Evolutionary conservation across 805 yeast species (phyloP), one percentile per base, ranked within the genome.

Genomic region (Yarrowia deformans): DNA sequence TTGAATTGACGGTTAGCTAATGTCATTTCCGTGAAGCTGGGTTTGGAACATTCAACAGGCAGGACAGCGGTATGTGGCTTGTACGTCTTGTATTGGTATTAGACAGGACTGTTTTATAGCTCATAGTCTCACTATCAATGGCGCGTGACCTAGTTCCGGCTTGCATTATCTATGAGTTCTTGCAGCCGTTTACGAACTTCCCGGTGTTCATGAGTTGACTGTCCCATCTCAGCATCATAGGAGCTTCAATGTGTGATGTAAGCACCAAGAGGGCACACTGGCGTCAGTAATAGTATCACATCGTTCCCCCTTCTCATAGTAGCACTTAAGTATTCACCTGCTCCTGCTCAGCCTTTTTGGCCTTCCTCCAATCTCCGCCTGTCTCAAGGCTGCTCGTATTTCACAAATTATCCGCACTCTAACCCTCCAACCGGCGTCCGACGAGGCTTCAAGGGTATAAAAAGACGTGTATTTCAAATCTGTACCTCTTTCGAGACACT

Each of bases 111-210:
- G 45, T 16, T 45, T 45, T 18, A 45, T 45, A 45, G 18, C 48
- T 45, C 48, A 39, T 10, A 1, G 6, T 39, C 14, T 39, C 40
- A 9, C 1, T 16, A 9, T 18, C 14, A 8, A 45, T 18, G 14
- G 23, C 48, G 48, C 48, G 48, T n/a, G 46, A 42, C 46, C 45
- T 9, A 42, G 16, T 42, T 42, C 19, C n/a, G n/a, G n/a, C n/a
- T n/a, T n/a, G n/a, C n/a, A n/a, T n/a, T n/a, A n/a, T n/a, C n/a
- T n/a, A n/a, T n/a, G n/a, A n/a, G n/a, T n/a, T n/a, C n/a, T n/a
- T n/a, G n/a, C n/a, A 23, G 29, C 4, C 29, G 29, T 4, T 23
- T 23, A 23, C 29, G 4, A 23, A 23, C 29, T 23, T 23, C 29
- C 3, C 29, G 29, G 2, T 23, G 29, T 23, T 23, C 4, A 23